Conservation (phyloP, 306 rosid genomes). For the Echinosophora koreensis region DNA sequence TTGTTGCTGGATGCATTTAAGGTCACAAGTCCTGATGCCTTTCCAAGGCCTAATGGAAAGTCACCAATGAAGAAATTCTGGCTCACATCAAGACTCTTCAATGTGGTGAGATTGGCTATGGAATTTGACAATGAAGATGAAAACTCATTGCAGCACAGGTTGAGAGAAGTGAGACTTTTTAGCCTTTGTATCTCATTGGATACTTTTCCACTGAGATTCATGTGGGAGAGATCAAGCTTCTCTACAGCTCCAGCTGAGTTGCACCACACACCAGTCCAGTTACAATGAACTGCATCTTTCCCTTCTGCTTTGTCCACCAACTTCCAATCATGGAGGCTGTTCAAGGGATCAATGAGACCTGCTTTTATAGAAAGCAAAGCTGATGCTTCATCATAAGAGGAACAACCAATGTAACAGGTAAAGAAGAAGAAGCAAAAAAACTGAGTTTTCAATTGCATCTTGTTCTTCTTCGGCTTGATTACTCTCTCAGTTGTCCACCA, state of each 20-base stretch:
- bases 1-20: slow-evolving; percentile 89
- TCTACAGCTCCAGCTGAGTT: slow-evolving; percentile 64
- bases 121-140: slow-evolving; percentile 72
- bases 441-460: slow-evolving; percentile 65
- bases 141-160: slow-evolving; percentile 79
- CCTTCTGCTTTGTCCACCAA: slow-evolving; percentile 44
- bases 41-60: slow-evolving; percentile 76
- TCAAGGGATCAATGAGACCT: slow-evolving; percentile 70
- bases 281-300: slow-evolving; percentile 58
- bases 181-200: slow-evolving; percentile 68
- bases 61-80: slow-evolving; percentile 78
- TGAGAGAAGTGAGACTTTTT: slow-evolving; percentile 64
- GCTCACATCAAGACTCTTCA: slow-evolving; percentile 76
- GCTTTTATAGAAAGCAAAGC: slow-evolving; percentile 72
- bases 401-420: slow-evolving; percentile 54
- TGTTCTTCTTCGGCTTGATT: slow-evolving; percentile 48
- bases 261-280: slow-evolving; percentile 86
- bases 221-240: slow-evolving; percentile 78
- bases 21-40: slow-evolving; percentile 45
- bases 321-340: slow-evolving; percentile 73
- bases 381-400: slow-evolving; percentile 58
- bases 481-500: slow-evolving; percentile 57
- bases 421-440: slow-evolving; percentile 49
- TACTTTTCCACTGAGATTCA: slow-evolving; percentile 81
- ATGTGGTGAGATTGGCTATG: slow-evolving; percentile 62